A percentile compares a stretch with the other conserved stretches of the same genome.
phyloP scores from a whole-genome alignment of 768 basidiomycete genomes.

The Termitomyces sp. region DNA sequence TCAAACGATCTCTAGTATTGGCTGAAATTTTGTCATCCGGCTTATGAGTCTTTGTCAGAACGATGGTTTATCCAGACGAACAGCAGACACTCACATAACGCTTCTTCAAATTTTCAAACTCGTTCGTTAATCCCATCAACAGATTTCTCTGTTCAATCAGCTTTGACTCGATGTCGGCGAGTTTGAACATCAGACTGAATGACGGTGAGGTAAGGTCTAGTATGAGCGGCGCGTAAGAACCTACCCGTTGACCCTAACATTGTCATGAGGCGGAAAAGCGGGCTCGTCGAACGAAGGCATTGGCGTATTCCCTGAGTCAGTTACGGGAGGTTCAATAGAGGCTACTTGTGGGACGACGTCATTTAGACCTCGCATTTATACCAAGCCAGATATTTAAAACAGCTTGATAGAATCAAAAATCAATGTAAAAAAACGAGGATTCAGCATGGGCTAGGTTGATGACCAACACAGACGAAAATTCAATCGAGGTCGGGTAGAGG shows the following conservation, averaged over 20 bases:
- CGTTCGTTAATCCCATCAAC: not conserved
- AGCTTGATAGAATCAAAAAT: too few relatives aligned
- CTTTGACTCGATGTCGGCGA: slow-evolving; percentile 4
- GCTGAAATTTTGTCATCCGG: not conserved
- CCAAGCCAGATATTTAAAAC: not conserved
- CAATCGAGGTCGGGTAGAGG: not conserved
- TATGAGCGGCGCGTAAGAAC: not conserved
- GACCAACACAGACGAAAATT: not conserved
- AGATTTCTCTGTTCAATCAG: slow-evolving; percentile 4
- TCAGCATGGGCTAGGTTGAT: not conserved
- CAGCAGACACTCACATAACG: not conserved
- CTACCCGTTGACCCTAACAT: not conserved
- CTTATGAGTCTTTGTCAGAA: not conserved
- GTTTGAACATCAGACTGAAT: slow-evolving; percentile 1
- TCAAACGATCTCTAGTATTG: not conserved
- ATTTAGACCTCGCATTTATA: not conserved
- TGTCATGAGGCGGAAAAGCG: slow-evolving; percentile 4
- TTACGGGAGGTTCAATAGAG: not conserved
- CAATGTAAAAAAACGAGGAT: not conserved
- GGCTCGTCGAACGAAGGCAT: slow-evolving; percentile 3
- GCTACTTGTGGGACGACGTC: not conserved
- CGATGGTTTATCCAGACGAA: not conserved
- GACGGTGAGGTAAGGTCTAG: not conserved
- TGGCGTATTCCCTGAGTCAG: not conserved
- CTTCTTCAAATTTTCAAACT: slow-evolving; percentile 1